Base-by-base conservation (phyloP, 1,284 basidiomycete species). In the Apiotrichum gamsii region DNA sequence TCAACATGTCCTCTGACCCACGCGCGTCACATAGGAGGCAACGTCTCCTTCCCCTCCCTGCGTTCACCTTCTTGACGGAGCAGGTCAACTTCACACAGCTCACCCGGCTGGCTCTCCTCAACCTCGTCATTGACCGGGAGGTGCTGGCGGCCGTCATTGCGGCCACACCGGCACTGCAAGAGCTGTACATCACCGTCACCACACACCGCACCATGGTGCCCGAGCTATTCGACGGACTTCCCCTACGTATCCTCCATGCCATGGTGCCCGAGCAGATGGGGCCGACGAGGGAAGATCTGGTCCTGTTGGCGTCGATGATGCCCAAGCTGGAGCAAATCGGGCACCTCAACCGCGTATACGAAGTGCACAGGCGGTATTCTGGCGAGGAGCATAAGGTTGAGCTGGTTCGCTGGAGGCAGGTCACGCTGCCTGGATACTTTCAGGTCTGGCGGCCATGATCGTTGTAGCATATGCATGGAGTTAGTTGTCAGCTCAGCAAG, bases 371-470 rank as follows among this genome's bases (percentile, higher is more conserved):
- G 33, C 47, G 56, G 20, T 53, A 37, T 25, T 60, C 61, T n/a
- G 57, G 52, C 1, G 61, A 60, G 1, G 45, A 56, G 25, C 18
- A 45, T 2, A 48, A 57, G 9, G 61, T 66, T 14, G 62, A 67
- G 38, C 54, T 70, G 13, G 51, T 44, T 37, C 53, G 65, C 25
- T 69, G 65, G 62, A 45, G 45, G 3, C 57, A 51, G 38, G 60
- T 61, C 9, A 38, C 35, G 20, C 65, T 62, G 3, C 69, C 70
- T 1, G 62, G 60, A 0, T 70, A 71, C 55, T 71, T 72, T 48
- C 62, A 65, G 42, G 60, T 69, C 8, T 70, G 69, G 70, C 47
- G 69, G 35, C 67, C 64, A 18, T n/a, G n/a, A n/a, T n/a, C n/a
- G n/a, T n/a, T n/a, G n/a, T n/a, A n/a, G n/a, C n/a, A n/a, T n/a